phyloP scores from a whole-genome alignment of 192 early-diverging fungal species.

The Backusella psychrophila region DNA sequence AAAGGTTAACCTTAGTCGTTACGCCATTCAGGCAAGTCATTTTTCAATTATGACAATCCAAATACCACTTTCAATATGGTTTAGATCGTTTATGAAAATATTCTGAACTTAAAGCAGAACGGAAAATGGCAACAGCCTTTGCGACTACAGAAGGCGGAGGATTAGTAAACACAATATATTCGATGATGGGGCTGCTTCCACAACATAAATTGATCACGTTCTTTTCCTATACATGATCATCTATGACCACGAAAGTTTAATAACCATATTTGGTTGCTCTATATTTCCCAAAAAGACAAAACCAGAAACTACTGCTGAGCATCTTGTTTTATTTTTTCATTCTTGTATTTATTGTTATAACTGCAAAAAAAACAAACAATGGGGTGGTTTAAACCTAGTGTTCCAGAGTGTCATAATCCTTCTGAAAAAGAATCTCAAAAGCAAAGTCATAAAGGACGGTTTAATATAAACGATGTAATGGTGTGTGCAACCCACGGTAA shows the following conservation, averaged over 20 bases:
- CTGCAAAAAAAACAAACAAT: neutral
- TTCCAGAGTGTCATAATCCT: neutral
- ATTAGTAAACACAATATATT: neutral
- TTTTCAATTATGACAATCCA: too few species aligned
- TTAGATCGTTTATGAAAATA: too few species aligned
- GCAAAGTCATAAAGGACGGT: neutral
- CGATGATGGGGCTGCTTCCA: neutral
- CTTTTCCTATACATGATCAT: neutral
- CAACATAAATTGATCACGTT: neutral
- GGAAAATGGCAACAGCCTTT: too few species aligned
- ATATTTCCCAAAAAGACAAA: neutral
- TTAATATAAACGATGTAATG: constrained; percentile 7
- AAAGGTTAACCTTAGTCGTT: neutral
- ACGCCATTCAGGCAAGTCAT: neutral
- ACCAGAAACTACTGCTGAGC: neutral
- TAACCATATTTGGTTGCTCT: neutral
- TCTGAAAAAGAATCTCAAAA: neutral
- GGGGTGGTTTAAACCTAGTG: neutral
- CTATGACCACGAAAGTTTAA: neutral
- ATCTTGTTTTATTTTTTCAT: neutral
- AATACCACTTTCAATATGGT: too few species aligned
- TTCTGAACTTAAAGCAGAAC: too few species aligned
- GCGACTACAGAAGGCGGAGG: too few species aligned
- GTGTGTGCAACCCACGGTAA: constrained; percentile 21
- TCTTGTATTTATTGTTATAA: neutral